Evolutionary conservation across 495 filamentous ascomycete species (phyloP), one percentile per base, ranked within the genome.

Genomic region (Penicillium samsonianum): DNA sequence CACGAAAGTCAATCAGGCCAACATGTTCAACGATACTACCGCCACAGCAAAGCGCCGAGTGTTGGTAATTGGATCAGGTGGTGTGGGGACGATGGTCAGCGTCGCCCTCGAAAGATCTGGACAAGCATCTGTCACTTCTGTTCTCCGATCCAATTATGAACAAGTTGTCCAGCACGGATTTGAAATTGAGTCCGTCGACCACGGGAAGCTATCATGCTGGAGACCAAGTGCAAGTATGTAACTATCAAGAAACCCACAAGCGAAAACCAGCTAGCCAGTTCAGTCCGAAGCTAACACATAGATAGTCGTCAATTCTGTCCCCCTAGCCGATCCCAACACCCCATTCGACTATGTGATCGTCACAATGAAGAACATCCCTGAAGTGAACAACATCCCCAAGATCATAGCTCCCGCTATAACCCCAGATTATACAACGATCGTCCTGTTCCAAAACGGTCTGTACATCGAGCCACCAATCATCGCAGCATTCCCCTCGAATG

Each of bases 321-420:
- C 61, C 12, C 5, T 26, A 17, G 28, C 37, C 4, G 37, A 57
- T 20, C 22, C 30, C 2, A 19, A 56, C 11, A 7, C 9, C 9
- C 46, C 54, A 22, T 68, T 64, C 38, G 82, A 85, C 65, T 85
- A 77, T 53, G 64, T 84, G 0, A 23, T 85, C 10, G 69, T 84
- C 31, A 70, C 71, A 37, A 73, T 59, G 31, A 69, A 67, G 49
- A 63, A 55, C 8, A 60, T 67, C 12, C 65, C 67, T 6, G 64
- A 90, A 14, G 82, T 86, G 33, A 59, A 47, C 11, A 57, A 57
- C 8, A 51, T 64, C 25, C 50, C 50, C 8, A 90, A 91, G 66
- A 92, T 88, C 20, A 90, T 94, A 56, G 90, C 65, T 55, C 84
- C 87, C 67, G 92, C 89, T 48, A 87, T 83, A n/a, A 92, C 79